Base-by-base conservation (phyloP, 2,329 filamentous ascomycete species). In the Colletotrichum phormii region DNA sequence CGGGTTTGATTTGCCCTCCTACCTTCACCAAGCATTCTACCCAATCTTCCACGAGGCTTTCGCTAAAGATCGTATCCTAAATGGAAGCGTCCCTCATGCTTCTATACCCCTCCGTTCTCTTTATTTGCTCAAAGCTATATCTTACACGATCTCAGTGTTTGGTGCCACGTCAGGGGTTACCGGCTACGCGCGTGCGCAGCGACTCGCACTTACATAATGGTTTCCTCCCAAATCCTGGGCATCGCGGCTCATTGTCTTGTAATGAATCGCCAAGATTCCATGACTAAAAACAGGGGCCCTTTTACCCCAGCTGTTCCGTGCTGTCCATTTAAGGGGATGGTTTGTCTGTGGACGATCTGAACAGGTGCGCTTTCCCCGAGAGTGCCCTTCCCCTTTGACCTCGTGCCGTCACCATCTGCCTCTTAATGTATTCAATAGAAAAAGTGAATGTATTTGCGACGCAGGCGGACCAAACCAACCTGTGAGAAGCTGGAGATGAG, bases 391-490 rank as follows among this genome's bases (percentile, higher is more conserved):
- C 37, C 22, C 22, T 46, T 46, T 2, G 18, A 22, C 22, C 5
- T 54, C 3, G 8, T 49, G 22, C 46, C 5, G 13, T 42, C 18
- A 11, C n/a, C 60, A n/a, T 22, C 37, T 22, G 18, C 24, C 37
- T 22, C 12, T 62, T 51, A 26, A 54, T 61, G 55, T 61, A 49
- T 49, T 8, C 8, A 4, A 49, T 49, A 42, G 18, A 9, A 29
- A 33, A 64, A 60, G 70, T 72, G 70, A 72, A 72, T 72, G 70
- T 70, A 72, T 42, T 57, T 72, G 49, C 59, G 70, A 70, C 70
- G 70, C 59, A 70, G 70, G 55, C 70, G 70, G 31, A 60, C 22
- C 13, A 60, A 24, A 49, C 11, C 26, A 31, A 64, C 8, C 24
- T 64, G 62, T 33, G 51, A 37, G 62, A 71, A 61, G 46, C 33